phyloP scores from a whole-genome alignment of 2,329 filamentous ascomycete species.

The Periconia sp. region DNA sequence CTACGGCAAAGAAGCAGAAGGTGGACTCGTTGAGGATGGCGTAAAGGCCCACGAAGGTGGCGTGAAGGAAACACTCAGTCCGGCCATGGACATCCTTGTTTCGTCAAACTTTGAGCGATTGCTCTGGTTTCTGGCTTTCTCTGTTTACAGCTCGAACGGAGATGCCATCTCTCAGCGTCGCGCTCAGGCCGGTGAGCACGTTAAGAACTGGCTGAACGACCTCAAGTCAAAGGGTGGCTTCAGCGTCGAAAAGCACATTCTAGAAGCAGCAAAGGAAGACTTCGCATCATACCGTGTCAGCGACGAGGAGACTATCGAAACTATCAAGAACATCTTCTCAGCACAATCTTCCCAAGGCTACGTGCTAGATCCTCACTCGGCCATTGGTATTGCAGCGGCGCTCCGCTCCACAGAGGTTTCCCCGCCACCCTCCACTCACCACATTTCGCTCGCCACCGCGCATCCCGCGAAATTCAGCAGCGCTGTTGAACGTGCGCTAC shows the following conservation, averaged over 20 bases:
- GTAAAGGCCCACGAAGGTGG: slow-evolving; percentile 70
- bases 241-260: slow-evolving; percentile 75
- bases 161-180: slow-evolving; percentile 51
- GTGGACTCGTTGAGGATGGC: slow-evolving; percentile 62
- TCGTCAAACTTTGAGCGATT: slow-evolving; percentile 96
- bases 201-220: slow-evolving; percentile 77
- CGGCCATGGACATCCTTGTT: slow-evolving; percentile 97
- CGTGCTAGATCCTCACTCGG: slow-evolving; percentile 90
- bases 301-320: slow-evolving; percentile 58
- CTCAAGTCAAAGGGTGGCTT: slow-evolving; percentile 86
- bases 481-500: slow-evolving; percentile 81
- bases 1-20: slow-evolving; percentile 62
- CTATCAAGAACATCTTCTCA: slow-evolving; percentile 56
- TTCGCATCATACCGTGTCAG: slow-evolving; percentile 80
- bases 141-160: slow-evolving; percentile 47
- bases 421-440: slow-evolving; percentile 58
- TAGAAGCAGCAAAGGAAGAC: slow-evolving; percentile 71
- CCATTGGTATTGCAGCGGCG: slow-evolving; percentile 82
- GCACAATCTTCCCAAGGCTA: slow-evolving; percentile 63
- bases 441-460: slow-evolving; percentile 89
- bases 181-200: slow-evolving; percentile 70
- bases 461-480: slow-evolving; percentile 94
- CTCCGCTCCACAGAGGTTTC: slow-evolving; percentile 68
- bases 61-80: slow-evolving; percentile 89
- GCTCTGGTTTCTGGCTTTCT: slow-evolving; percentile 87